Conservation (phyloP, 2,329 filamentous ascomycete species). For the Davidsoniella eucalypti region DNA sequence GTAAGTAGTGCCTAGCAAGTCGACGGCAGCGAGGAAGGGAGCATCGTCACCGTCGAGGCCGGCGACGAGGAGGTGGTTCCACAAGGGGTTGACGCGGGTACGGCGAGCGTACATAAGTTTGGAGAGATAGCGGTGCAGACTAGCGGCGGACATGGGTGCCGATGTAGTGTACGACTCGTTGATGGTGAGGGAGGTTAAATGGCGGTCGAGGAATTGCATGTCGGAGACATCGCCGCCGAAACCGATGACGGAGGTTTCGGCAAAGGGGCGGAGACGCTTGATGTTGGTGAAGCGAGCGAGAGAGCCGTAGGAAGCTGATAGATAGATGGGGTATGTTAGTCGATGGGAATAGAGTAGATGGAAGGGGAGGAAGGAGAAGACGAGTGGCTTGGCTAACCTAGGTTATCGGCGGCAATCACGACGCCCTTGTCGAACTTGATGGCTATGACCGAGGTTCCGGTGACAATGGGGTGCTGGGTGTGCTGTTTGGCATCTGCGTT, state of each 20-base stretch:
- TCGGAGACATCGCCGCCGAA: slow-evolving; percentile 96
- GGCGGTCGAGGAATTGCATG: slow-evolving; percentile 95
- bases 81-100: slow-evolving; percentile 89
- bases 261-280: slow-evolving; percentile 84
- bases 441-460: slow-evolving; percentile 85
- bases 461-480: slow-evolving; percentile 86
- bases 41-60: slow-evolving; percentile 64
- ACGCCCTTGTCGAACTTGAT: slow-evolving; percentile 95
- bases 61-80: slow-evolving; percentile 88
- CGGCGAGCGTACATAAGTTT: slow-evolving; percentile 94
- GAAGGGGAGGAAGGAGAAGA: slow-evolving; percentile 6
- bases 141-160: slow-evolving; percentile 59
- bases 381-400: slow-evolving; percentile 41
- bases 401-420: slow-evolving; percentile 90
- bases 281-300: slow-evolving; percentile 93
- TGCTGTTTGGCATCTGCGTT: slow-evolving; percentile 61
- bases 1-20: slow-evolving; percentile 87
- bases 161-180: slow-evolving; percentile 62
- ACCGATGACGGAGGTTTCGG: slow-evolving; percentile 67
- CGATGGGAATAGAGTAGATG: not conserved
- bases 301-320: slow-evolving; percentile 86
- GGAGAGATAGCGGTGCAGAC: slow-evolving; percentile 89
- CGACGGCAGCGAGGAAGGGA: slow-evolving; percentile 82
- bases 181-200: slow-evolving; percentile 73
- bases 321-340: not conserved